Base-by-base conservation (phyloP, 2,329 filamentous ascomycete genomes). In the Fusarium humuli region DNA sequence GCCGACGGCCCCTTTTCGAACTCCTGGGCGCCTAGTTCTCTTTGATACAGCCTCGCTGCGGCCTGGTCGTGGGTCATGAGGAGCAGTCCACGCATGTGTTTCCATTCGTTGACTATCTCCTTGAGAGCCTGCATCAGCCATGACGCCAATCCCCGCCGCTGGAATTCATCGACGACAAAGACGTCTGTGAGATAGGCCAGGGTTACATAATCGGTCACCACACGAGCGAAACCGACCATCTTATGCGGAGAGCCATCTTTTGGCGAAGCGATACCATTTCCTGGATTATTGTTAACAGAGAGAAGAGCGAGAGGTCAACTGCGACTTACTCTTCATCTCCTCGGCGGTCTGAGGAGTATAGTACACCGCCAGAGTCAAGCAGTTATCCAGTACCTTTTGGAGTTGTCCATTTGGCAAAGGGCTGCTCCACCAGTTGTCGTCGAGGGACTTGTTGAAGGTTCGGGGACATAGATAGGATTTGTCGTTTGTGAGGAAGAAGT, bases 191-290 rank as follows among this genome's bases (percentile, higher is more conserved):
- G 79, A 62, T 92, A 94, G 34, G 86, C 89, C 71, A 92, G 88
- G 0, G 90, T 91, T 48, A 88, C 84, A 73, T 87, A 86, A 78
- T 94, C 92, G 11, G 91, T 94, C 54, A 93, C 81, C n/a, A 92
- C 78, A 34, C 91, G 80, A 48, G 80, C 79, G 57, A 83, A 78
- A 59, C 82, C 82, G 55, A 81, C 78, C 74, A 83, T 78, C 27
- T 76, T 74, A 44, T 79, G 75, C 14, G 74, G 69, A 23, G 77
- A 73, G 32, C 79, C 78, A 50, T 75, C 67, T 27, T 75, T 73
- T 27, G 74, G 74, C 30, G 75, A 74, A 25, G 77, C 76, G 29
- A 76, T 70, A 25, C 79, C 78, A 54, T 79, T 77, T 55, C 67
- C 81, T 82, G 18, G 22, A 10, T 2, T 7, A 37, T 12, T 49